phyloP scores from a whole-genome alignment of 371 early-diverging fungal genomes.

The Umbelopsis sp. region DNA sequence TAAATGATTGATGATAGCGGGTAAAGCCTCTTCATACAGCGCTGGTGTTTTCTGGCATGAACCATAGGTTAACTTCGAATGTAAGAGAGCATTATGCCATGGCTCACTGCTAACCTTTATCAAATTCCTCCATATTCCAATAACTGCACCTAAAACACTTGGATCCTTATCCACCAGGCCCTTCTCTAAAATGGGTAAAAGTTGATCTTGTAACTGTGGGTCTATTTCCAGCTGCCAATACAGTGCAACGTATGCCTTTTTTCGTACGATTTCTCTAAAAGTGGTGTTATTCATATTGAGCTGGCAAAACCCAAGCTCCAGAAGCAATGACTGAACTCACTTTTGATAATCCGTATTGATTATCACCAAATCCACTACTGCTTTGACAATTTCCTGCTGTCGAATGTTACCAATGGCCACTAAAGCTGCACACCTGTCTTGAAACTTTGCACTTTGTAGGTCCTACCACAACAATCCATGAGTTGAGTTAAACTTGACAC shows the following conservation, averaged over 20 bases:
- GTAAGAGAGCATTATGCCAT: neutral
- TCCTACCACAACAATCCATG: constrained; percentile 27
- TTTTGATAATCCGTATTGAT: constrained; percentile 37
- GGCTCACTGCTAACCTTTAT: constrained; percentile 24
- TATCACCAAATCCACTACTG: constrained; percentile 36
- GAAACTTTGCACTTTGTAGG: constrained; percentile 42
- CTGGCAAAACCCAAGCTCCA: too few relatives aligned
- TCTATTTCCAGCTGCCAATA: constrained; percentile 37
- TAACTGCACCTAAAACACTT: constrained; percentile 48
- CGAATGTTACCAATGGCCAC: constrained; percentile 46
- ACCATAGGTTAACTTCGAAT: too few relatives aligned
- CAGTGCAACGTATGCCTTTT: constrained; percentile 45
- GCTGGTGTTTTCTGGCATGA: constrained; percentile 29
- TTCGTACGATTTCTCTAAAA: constrained; percentile 49
- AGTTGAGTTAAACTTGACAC: constrained; percentile 1
- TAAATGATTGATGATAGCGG: constrained; percentile 37
- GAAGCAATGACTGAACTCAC: constrained; percentile 25
- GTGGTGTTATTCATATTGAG: neutral
- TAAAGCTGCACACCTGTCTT: constrained; percentile 47
- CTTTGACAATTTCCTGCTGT: constrained; percentile 42
- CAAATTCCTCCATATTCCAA: constrained; percentile 42
- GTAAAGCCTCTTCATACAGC: constrained; percentile 36
- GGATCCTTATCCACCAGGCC: constrained; percentile 50
- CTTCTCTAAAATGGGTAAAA: constrained; percentile 38
- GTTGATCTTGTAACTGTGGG: constrained; percentile 27